These are phyloP conservation scores for Saccharomyces hybrid DNA, from an alignment of 1,139 yeast species.

Conservation along the genomic window DNA sequence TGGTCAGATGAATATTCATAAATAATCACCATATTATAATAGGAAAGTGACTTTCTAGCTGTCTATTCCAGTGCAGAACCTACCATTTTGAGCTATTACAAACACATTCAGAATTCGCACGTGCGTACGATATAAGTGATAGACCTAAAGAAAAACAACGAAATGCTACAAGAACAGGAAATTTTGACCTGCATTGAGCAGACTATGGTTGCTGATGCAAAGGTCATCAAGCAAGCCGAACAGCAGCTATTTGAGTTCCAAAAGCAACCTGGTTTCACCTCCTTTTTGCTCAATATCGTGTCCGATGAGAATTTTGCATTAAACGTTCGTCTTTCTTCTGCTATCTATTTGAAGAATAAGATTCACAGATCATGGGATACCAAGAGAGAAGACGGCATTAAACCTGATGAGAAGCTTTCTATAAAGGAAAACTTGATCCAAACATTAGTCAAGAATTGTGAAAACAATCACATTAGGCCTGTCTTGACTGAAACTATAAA, in stretches of 20 bases:
- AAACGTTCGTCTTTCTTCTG: slow-evolving; percentile 52
- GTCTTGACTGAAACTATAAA: slow-evolving; percentile 67
- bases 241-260: slow-evolving; percentile 50
- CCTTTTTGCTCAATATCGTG: slow-evolving; percentile 47
- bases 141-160: neutral
- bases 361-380: slow-evolving; percentile 49
- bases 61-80: neutral
- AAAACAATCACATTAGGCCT: slow-evolving; percentile 39
- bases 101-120: neutral
- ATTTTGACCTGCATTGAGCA: slow-evolving; percentile 70
- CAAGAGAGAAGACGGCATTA: slow-evolving; percentile 39
- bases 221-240: slow-evolving; percentile 64
- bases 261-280: slow-evolving; percentile 49
- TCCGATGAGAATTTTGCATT: slow-evolving; percentile 40
- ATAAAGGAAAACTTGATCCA: slow-evolving; percentile 49
- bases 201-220: slow-evolving; percentile 66
- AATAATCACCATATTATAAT: neutral
- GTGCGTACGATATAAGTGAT: neutral
- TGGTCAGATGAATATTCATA: neutral
- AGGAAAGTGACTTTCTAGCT: neutral
- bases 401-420: slow-evolving; percentile 42
- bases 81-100: neutral
- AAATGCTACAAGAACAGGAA: slow-evolving; percentile 52
- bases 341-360: slow-evolving; percentile 62
- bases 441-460: slow-evolving; percentile 36